Conservation (phyloP, 352 stramenopile species). For the Phytophthora megakarya region DNA sequence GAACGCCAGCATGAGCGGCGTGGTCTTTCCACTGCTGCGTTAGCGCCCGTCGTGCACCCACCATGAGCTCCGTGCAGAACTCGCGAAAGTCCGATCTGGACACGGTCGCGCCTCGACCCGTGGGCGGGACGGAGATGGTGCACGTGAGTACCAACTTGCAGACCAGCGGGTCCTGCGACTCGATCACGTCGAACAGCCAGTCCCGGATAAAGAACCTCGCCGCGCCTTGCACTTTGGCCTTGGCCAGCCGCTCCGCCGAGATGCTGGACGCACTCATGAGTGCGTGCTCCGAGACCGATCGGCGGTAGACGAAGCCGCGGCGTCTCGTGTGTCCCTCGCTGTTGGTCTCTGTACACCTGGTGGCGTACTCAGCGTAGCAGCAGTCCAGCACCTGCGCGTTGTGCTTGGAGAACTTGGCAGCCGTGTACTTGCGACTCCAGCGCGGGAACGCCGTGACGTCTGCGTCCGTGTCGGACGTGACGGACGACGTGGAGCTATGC, state of each 20-base stretch:
- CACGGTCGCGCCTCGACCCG: background rate
- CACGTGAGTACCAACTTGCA: conserved; percentile 79
- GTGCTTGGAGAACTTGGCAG: conserved; percentile 65
- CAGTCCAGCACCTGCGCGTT: conserved; percentile 54
- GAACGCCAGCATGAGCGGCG: conserved; percentile 27
- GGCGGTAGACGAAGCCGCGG: conserved; percentile 74
- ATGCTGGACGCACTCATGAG: conserved; percentile 52
- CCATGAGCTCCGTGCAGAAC: conserved; percentile 61
- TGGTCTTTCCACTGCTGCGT: conserved; percentile 62
- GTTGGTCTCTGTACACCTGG: conserved; percentile 37
- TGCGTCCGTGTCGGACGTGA: conserved; percentile 43
- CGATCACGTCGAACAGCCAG: conserved; percentile 70
- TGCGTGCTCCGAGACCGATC: conserved; percentile 62
- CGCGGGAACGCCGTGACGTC: conserved; percentile 51
- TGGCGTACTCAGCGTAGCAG: conserved; percentile 70
- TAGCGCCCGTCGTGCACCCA: conserved; percentile 56
- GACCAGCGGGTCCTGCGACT: conserved; percentile 58
- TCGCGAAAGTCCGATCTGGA: conserved; percentile 62
- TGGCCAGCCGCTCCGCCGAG: conserved; percentile 44
- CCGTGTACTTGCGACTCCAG: conserved; percentile 72
- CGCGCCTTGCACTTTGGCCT: conserved; percentile 35
- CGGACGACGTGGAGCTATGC: conserved; percentile 33
- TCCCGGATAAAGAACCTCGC: conserved; percentile 67
- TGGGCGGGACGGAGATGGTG: conserved; percentile 50
- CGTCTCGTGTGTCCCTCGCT: conserved; percentile 30